Evolutionary conservation across 129 eudicot genomes (phyloP), one percentile per base, ranked within the genome.

Genomic region (Lactuca saligna): DNA sequence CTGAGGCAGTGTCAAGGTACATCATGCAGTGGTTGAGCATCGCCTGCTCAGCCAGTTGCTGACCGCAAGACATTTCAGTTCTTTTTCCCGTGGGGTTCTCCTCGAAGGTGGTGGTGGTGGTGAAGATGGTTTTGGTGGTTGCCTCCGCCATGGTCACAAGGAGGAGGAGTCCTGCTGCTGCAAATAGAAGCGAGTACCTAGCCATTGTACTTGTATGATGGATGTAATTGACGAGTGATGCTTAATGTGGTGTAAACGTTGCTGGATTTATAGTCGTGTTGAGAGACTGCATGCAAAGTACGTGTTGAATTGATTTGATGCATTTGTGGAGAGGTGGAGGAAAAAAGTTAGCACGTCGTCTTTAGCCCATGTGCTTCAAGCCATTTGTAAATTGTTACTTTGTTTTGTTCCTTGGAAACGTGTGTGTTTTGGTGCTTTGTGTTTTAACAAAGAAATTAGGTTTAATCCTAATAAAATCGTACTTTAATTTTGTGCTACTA

Each of bases 11-110:
- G 3, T 15, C 34, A 12, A 78, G 55, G 55, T 78, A 71, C 77
- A 65, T 78, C 64, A 17, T 35, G 20, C 82, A 78, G 25, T 78
- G 82, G 68, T 12, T 44, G 39, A 71, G 82, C 80, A 59, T 61
- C 49, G 60, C 44, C 51, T 61, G 68, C 31, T 66, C 15, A 10
- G 34, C 29, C 65, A 70, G 14, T 65, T 51, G 57, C 59, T 48
- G 9, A 8, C 32, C 8, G 51, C 78, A 59, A 0, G 50, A 8
- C 38, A 59, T 31, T 13, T 35, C 32, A 2, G 6, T 68, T 33
- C 29, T 25, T 25, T 12, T 29, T 50, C 42, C 56, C 12, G 12
- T 3, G 17, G 34, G 13, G 25, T 71, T 72, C 55, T 69, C 71
- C 46, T 71, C 75, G 12, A 71, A 3, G 12, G 60, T 56, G 73